phyloP scores from a whole-genome alignment of 768 basidiomycete genomes.

The Naganishia antarctica region DNA sequence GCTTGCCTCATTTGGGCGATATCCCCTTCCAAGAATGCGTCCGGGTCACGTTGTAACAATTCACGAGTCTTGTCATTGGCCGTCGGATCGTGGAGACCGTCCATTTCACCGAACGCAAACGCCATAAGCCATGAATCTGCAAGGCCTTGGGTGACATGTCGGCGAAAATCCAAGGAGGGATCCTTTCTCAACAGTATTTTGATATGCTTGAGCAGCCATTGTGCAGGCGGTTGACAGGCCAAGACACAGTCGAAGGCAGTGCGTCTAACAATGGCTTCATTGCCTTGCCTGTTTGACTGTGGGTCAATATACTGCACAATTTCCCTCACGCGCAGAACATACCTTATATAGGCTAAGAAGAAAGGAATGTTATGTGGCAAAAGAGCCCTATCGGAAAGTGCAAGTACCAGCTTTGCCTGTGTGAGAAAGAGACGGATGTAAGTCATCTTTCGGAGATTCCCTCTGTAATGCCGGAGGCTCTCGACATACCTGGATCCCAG shows the following conservation, averaged over 20 bases:
- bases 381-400: slow-evolving; percentile 57
- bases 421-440: no score
- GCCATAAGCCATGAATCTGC: slow-evolving; percentile 81
- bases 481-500: slow-evolving; percentile 72
- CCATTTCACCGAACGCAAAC: slow-evolving; percentile 86
- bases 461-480: not conserved
- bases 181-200: slow-evolving; percentile 51
- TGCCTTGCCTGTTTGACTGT: slow-evolving; percentile 64
- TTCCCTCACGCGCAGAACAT: slow-evolving; percentile 41
- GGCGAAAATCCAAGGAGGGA: slow-evolving; percentile 70
- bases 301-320: not conserved
- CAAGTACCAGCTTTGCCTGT: slow-evolving; percentile 15
- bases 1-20: slow-evolving; percentile 17
- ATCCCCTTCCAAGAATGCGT: slow-evolving; percentile 1
- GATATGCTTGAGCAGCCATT: slow-evolving; percentile 24
- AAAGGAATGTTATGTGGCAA: slow-evolving; percentile 71
- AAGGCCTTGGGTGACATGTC: slow-evolving; percentile 78
- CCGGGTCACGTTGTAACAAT: slow-evolving; percentile 3
- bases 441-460: no score
- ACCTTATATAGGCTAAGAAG: slow-evolving; percentile 91
- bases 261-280: slow-evolving; percentile 82
- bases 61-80: slow-evolving; percentile 58
- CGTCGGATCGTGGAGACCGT: slow-evolving; percentile 54
- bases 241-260: slow-evolving; percentile 87
- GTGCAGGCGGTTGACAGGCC: slow-evolving; percentile 66